These are phyloP conservation scores for Schwanniomyces pseudopolymorphus DNA, from an alignment of 805 yeast genomes.

Conservation along the genomic window DNA sequence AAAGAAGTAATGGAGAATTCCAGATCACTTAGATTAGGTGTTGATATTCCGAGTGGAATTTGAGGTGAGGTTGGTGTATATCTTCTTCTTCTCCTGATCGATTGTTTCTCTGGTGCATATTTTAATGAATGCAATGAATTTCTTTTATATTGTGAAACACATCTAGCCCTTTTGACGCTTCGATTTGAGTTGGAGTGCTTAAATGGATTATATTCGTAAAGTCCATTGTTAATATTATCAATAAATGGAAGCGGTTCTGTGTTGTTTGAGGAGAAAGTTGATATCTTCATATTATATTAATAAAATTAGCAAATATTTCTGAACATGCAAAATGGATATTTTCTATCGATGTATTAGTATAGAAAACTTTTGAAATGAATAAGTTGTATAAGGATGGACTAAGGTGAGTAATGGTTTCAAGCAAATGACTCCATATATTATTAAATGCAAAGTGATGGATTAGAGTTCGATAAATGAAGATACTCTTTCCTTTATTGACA, in stretches of 20 bases:
- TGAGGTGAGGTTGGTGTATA: neutral
- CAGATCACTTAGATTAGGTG: slow-evolving; percentile 4
- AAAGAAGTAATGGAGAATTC: slow-evolving; percentile 10
- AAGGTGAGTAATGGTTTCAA: slow-evolving; percentile 9
- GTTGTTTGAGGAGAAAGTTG: slow-evolving; percentile 11
- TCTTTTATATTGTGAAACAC: slow-evolving; percentile 8
- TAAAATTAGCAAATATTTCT: neutral
- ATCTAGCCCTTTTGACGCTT: slow-evolving; percentile 4
- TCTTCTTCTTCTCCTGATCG: slow-evolving; percentile 5
- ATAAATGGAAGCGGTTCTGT: slow-evolving; percentile 26
- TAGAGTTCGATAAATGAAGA: neutral
- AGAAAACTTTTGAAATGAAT: neutral
- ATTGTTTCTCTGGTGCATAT: slow-evolving; percentile 8
- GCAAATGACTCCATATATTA: slow-evolving; percentile 5
- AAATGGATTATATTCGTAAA: slow-evolving; percentile 21
- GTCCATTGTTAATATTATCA: slow-evolving; percentile 16
- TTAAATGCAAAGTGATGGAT: slow-evolving; percentile 1
- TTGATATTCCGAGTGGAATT: slow-evolving; percentile 1
- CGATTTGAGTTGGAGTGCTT: neutral
- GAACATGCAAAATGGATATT: neutral
- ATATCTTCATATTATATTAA: slow-evolving; percentile 7
- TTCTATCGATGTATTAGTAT: neutral
- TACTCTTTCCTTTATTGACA: neutral
- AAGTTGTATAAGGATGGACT: slow-evolving; percentile 8
- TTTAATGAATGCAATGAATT: slow-evolving; percentile 4